phyloP scores from a whole-genome alignment of 495 filamentous ascomycete species.

The Talaromyces proteolyticus region DNA sequence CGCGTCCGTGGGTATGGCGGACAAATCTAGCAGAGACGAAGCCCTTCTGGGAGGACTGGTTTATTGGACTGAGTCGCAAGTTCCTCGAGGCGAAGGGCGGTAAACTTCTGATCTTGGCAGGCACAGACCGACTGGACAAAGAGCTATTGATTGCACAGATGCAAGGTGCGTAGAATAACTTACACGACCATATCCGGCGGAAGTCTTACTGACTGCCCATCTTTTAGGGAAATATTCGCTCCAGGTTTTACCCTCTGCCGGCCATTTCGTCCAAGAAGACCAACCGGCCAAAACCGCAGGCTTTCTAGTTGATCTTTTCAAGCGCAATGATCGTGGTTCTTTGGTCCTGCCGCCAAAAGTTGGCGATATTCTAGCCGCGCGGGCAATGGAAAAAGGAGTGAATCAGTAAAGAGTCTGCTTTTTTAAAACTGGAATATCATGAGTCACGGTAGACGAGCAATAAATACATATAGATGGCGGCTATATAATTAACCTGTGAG shows the following conservation, averaged over 20 bases:
- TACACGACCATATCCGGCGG: not conserved
- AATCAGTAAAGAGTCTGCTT: not conserved
- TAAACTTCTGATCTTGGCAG: slow-evolving; percentile 86
- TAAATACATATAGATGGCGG: not conserved
- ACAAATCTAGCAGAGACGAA: slow-evolving; percentile 81
- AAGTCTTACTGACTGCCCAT: not conserved
- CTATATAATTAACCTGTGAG: too few relatives aligned
- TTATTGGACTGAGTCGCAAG: slow-evolving; percentile 77
- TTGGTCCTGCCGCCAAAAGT: slow-evolving; percentile 92
- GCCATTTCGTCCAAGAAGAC: slow-evolving; percentile 96
- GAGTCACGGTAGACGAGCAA: too few relatives aligned
- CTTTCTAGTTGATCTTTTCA: slow-evolving; percentile 82
- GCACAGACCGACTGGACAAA: slow-evolving; percentile 89
- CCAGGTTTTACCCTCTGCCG: slow-evolving; percentile 89
- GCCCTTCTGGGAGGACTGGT: slow-evolving; percentile 94
- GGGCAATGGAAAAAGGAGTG: slow-evolving; percentile 35
- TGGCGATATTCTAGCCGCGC: slow-evolving; percentile 46
- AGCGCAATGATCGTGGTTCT: slow-evolving; percentile 77
- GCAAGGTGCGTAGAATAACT: slow-evolving; percentile 74
- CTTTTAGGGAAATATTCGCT: slow-evolving; percentile 87
- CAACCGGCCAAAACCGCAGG: slow-evolving; percentile 81
- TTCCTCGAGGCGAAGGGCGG: slow-evolving; percentile 81
- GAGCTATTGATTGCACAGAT: slow-evolving; percentile 97
- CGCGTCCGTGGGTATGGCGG: slow-evolving; percentile 67
- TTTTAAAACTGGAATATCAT: too few relatives aligned